phyloP scores from a whole-genome alignment of 225 moss, liverwort and hornwort genomes.

The Polytrichum formosum region DNA sequence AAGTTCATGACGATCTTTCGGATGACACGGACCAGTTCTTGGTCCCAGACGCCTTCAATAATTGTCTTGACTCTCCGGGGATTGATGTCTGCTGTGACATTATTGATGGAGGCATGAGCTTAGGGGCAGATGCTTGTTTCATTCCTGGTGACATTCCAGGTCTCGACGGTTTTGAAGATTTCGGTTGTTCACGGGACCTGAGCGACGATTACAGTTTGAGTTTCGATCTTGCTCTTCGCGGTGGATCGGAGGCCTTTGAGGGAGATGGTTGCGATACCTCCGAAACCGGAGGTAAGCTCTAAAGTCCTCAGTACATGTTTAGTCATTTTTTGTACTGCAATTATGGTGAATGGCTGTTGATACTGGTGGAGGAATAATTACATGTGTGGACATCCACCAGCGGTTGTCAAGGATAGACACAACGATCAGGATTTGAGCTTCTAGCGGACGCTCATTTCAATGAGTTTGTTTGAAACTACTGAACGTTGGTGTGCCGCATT shows the following conservation, averaged over 20 bases:
- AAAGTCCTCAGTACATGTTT: not conserved
- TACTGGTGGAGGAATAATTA: no score
- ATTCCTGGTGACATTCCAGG: conserved; percentile 46
- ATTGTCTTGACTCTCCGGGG: conserved; percentile 20
- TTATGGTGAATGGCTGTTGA: no score
- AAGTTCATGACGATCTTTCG: conserved; percentile 17
- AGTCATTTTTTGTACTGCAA: no score
- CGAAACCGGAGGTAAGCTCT: conserved; percentile 9
- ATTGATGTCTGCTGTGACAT: conserved; percentile 48
- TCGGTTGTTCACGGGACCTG: conserved; percentile 16
- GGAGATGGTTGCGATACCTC: conserved; percentile 12
- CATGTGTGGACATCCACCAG: no score
- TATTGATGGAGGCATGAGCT: conserved; percentile 35
- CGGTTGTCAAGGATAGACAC: no score
- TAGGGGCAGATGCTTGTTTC: conserved; percentile 37
- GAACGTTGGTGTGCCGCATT: conserved; percentile 6
- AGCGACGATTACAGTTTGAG: conserved; percentile 42
- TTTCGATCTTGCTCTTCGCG: conserved; percentile 39
- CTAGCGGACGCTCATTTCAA: not conserved
- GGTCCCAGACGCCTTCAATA: conserved; percentile 24
- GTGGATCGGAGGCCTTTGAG: conserved; percentile 24
- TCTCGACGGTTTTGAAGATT: conserved; percentile 40
- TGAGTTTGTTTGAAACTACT: no score
- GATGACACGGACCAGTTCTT: conserved; percentile 39
- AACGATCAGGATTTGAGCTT: no score